Evolutionary conservation across 768 basidiomycete species (phyloP), one percentile per base, ranked within the genome.

Genomic region (Cantharellus anzutake): DNA sequence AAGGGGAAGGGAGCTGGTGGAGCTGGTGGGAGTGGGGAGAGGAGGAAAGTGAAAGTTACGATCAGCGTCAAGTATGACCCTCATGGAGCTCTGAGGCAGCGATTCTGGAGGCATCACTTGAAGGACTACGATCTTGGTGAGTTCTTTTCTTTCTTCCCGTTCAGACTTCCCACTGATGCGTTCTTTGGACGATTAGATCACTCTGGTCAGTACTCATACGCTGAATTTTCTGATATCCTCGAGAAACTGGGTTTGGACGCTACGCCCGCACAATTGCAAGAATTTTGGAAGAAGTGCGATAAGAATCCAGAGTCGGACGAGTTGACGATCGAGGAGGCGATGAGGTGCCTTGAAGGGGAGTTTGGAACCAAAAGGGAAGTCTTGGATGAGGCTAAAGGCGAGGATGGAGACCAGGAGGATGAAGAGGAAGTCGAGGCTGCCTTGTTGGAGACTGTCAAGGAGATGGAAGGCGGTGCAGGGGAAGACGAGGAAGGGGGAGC

Each of bases 211-310:
- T 41, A 7, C 44, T 91, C 89, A 0, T 83, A 83, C 63, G 73
- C 92, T 59, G 96, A 98, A 70, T 75, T 96, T 41, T 86, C 85
- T 0, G 86, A 86, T 4, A 91, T 97, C 86, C 83, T 99, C 51
- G 94, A 97, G 72, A 93, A 92, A 1, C 82, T 98, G 42, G 92
- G 92, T 3, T 94, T 91, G 3, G 97, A 92, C 0, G 78, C 97
- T 57, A 85, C 84, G 3, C 71, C 70, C 0, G 73, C 80, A 51
- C 97, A 93, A 1, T 73, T 96, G 60, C 77, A 84, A 64, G 76
- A 76, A 7, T 97, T 94, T 77, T 97, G 87, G 72, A 78, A 75
- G 4, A 76, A 80, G 4, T 78, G 75, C 65, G 76, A 76, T 60
- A 89, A 87, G 69, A 71, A 75, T 3, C 77, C 82, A 0, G 73